Conservation (phyloP, 2,329 filamentous ascomycete species). For the Byssothecium circinans region DNA sequence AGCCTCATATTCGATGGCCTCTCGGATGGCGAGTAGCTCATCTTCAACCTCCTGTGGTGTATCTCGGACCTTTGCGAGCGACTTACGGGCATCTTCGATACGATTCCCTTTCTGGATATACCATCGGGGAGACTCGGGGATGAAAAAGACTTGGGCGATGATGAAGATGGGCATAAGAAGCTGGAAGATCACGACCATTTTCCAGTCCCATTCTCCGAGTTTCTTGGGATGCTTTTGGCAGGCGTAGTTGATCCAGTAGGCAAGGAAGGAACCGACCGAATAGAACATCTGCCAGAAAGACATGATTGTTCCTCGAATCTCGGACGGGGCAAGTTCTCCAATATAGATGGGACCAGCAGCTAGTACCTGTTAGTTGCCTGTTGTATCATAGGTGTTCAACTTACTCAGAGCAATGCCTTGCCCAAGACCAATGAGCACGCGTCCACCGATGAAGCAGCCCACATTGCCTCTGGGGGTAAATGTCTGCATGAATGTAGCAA, state of each 20-base stretch:
- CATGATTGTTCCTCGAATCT: conserved; percentile 69
- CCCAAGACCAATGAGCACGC: conserved; percentile 69
- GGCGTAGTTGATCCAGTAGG: conserved; percentile 47
- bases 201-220: conserved; percentile 74
- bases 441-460: conserved; percentile 68
- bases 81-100: conserved; percentile 60
- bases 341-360: conserved; percentile 72
- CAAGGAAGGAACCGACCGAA: conserved; percentile 65
- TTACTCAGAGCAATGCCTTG: conserved; percentile 67
- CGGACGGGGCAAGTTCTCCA: conserved; percentile 64
- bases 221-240: conserved; percentile 57
- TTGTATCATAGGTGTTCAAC: conserved; percentile 11
- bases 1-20: conserved; percentile 72
- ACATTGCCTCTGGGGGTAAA: conserved; percentile 62
- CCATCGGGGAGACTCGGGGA: conserved; percentile 70
- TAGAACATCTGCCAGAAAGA: conserved; percentile 71
- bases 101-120: conserved; percentile 63
- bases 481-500: conserved; percentile 69
- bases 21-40: conserved; percentile 65
- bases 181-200: conserved; percentile 73
- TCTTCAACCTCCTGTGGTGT: conserved; percentile 68
- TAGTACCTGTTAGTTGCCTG: conserved; percentile 26
- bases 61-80: conserved; percentile 63
- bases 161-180: conserved; percentile 67
- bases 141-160: conserved; percentile 60